Percentiles rank a stretch among this genome's conserved stretches.
phyloP scores from a whole-genome alignment of 1,139 yeast species.

The Tardiomyces blankii region DNA sequence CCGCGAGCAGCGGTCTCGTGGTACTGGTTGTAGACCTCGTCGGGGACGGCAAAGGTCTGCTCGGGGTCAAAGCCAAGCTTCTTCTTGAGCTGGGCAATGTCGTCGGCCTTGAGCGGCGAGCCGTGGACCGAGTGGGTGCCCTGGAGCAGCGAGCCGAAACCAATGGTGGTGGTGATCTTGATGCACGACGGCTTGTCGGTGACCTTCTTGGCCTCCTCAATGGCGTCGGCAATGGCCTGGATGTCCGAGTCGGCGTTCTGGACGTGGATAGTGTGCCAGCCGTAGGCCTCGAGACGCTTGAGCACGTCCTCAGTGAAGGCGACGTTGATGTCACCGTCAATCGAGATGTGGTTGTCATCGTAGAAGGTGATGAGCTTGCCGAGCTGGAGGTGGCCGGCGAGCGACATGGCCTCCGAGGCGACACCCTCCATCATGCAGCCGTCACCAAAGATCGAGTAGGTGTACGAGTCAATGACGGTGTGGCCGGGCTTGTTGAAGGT shows the following conservation, averaged over 20 bases:
- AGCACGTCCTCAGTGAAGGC: slow-evolving; percentile 94
- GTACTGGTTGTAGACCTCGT: slow-evolving; percentile 71
- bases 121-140: slow-evolving; percentile 97
- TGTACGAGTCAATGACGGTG: slow-evolving; percentile 60
- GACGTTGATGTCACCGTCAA: slow-evolving; percentile 84
- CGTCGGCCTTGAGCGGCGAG: slow-evolving; percentile 92
- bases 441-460: slow-evolving; percentile 84
- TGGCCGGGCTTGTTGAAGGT: slow-evolving; percentile 84
- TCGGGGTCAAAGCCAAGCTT: slow-evolving; percentile 86
- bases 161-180: slow-evolving; percentile 84
- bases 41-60: slow-evolving; percentile 67
- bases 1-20: slow-evolving; percentile 47
- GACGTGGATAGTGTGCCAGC: slow-evolving; percentile 83
- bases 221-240: slow-evolving; percentile 60
- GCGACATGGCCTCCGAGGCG: slow-evolving; percentile 84
- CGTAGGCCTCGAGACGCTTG: slow-evolving; percentile 81
- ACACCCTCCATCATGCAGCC: slow-evolving; percentile 99
- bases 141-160: slow-evolving; percentile 77
- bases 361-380: slow-evolving; percentile 92
- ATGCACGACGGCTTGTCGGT: slow-evolving; percentile 82
- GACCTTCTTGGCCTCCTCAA: slow-evolving; percentile 36
- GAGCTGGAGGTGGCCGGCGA: slow-evolving; percentile 94
- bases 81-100: slow-evolving; percentile 75
- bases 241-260: slow-evolving; percentile 75
- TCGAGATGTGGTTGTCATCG: slow-evolving; percentile 96